Conservation (phyloP, 1,284 basidiomycete species). For the Coniophora puteana region DNA sequence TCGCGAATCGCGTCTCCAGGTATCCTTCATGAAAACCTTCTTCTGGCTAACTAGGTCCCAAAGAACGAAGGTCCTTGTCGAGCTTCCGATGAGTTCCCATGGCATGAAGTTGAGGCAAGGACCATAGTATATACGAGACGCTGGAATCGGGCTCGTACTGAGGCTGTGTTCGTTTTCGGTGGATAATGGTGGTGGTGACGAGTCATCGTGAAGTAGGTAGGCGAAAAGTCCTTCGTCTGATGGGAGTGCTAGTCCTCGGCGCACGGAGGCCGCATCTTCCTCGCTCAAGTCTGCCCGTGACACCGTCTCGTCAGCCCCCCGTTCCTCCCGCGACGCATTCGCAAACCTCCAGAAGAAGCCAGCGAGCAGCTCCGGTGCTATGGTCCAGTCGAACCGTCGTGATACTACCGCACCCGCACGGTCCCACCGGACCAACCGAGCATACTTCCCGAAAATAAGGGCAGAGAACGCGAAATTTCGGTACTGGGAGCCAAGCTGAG, state of each 20-base stretch:
- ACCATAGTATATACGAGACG: background rate
- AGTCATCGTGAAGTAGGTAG: constrained; percentile 2
- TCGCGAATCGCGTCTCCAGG: background rate
- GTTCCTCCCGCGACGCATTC: background rate
- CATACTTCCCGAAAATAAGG: constrained; percentile 2
- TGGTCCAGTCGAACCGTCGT: constrained; percentile 1
- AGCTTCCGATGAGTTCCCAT: background rate
- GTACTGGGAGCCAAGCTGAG: constrained; percentile 5
- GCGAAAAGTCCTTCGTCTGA: background rate
- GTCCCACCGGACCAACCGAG: constrained; percentile 9
- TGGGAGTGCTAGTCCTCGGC: background rate
- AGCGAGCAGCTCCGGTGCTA: background rate
- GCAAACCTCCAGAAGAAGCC: constrained; percentile 3
- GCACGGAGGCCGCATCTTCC: background rate
- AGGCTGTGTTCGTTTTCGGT: no score
- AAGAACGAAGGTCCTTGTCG: background rate
- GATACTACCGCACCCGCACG: constrained; percentile 4
- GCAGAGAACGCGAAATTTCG: constrained; percentile 10
- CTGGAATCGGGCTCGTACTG: background rate
- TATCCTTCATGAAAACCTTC: constrained; percentile 4
- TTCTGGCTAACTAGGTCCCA: background rate
- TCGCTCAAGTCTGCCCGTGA: background rate
- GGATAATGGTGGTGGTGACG: no score
- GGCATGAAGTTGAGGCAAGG: background rate
- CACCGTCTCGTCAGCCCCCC: constrained; percentile 2